These are phyloP conservation scores for Fusarium sp. DNA, from an alignment of 2,329 filamentous ascomycete genomes.

Conservation along the genomic window DNA sequence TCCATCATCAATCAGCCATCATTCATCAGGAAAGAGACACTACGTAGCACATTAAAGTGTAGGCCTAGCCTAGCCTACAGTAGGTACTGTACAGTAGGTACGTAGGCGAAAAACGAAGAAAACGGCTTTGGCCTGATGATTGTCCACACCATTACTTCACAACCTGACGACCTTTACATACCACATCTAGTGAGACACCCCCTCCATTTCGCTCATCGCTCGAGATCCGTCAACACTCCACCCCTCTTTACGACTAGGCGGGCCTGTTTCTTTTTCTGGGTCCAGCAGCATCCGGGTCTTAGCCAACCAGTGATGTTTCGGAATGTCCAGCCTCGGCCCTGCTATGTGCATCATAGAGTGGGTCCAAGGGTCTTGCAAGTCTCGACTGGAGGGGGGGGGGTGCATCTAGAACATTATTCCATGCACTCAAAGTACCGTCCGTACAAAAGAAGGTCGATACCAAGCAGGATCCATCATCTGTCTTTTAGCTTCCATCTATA, in stretches of 20 bases:
- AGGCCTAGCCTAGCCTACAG: constrained; percentile 12
- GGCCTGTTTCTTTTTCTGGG: constrained; percentile 28
- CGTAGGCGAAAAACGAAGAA: constrained; percentile 18
- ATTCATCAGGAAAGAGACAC: constrained; percentile 27
- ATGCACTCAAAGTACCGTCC: constrained; percentile 1
- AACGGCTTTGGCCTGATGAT: constrained; percentile 36
- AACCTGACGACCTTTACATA: constrained; percentile 22
- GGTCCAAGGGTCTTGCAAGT: constrained; percentile 27
- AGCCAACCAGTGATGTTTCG: constrained; percentile 17
- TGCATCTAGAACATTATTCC: not conserved
- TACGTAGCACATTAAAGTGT: constrained; percentile 10
- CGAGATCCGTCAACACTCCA: constrained; percentile 23
- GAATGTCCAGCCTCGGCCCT: constrained; percentile 22
- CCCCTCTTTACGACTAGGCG: constrained; percentile 21
- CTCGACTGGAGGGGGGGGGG: constrained; percentile 24
- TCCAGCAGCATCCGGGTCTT: constrained; percentile 11
- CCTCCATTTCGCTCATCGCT: constrained; percentile 1
- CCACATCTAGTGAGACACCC: constrained; percentile 2
- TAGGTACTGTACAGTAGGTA: not conserved
- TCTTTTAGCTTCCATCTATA: constrained; percentile 38
- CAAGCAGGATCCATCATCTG: constrained; percentile 32
- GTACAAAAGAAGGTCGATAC: constrained; percentile 7
- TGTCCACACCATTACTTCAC: constrained; percentile 23
- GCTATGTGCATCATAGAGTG: constrained; percentile 38
- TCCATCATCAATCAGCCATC: constrained; percentile 37